These are phyloP conservation scores for Hymenoscyphus repandus DNA, from an alignment of 2,329 filamentous ascomycete genomes.

Conservation along the genomic window DNA sequence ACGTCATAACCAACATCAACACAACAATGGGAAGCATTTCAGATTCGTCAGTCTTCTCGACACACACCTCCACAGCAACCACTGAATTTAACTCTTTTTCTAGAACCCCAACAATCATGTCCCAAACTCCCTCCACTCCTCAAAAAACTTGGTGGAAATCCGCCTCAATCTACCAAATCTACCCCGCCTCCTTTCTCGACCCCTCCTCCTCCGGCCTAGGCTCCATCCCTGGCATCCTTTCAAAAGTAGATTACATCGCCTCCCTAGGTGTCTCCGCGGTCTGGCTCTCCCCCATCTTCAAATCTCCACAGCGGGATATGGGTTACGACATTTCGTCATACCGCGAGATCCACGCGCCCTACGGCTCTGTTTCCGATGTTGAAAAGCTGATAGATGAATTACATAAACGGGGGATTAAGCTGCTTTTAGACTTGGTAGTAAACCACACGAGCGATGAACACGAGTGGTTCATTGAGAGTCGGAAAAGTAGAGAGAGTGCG, in stretches of 20 bases:
- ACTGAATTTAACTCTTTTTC: too few species aligned
- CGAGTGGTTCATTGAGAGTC: slow-evolving; percentile 54
- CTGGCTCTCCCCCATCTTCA: slow-evolving; percentile 63
- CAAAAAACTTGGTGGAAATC: slow-evolving; percentile 61
- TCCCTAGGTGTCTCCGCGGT: slow-evolving; percentile 55
- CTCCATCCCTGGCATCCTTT: slow-evolving; percentile 54
- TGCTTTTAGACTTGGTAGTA: slow-evolving; percentile 70
- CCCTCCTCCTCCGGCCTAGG: slow-evolving; percentile 53
- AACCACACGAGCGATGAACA: slow-evolving; percentile 72
- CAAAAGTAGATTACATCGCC: slow-evolving; percentile 54
- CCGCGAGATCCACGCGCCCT: slow-evolving; percentile 55
- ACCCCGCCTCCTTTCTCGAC: slow-evolving; percentile 51
- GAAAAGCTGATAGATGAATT: slow-evolving; percentile 54
- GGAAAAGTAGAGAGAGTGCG: slow-evolving; percentile 40
- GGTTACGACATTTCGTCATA: slow-evolving; percentile 67
- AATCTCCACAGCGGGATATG: slow-evolving; percentile 60
- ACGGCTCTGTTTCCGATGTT: slow-evolving; percentile 60
- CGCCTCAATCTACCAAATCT: slow-evolving; percentile 50
- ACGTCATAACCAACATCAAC: neutral
- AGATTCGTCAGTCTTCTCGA: too few species aligned
- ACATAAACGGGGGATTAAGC: slow-evolving; percentile 57
- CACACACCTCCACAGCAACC: too few species aligned
- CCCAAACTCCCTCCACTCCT: too few species aligned
- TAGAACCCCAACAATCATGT: too few species aligned
- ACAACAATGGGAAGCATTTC: too few species aligned